phyloP scores from a whole-genome alignment of 148 eudicot genomes.

The Fagopyrum esculentum region DNA sequence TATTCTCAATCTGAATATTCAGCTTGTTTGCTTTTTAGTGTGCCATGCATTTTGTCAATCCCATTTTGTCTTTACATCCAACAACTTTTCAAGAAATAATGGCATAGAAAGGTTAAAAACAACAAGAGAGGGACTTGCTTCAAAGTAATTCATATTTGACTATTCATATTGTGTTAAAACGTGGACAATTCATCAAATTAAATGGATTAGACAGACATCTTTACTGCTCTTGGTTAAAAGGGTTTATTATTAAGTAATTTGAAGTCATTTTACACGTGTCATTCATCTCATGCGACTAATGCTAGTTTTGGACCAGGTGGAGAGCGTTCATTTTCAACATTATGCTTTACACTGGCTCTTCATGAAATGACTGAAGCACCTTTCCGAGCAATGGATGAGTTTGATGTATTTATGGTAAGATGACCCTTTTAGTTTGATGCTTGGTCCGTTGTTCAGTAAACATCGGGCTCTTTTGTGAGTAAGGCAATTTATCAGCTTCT shows the following conservation, averaged over 20 bases:
- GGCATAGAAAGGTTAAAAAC: not conserved
- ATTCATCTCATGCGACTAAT: not conserved
- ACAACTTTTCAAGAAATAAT: not conserved
- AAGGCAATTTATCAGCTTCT: not conserved
- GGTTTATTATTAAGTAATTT: not conserved
- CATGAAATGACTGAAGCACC: conserved; percentile 99
- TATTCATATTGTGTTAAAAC: not conserved
- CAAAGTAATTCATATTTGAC: not conserved
- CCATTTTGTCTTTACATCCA: conserved; percentile 5
- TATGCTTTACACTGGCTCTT: conserved; percentile 93
- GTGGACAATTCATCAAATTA: not conserved
- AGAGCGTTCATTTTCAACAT: conserved; percentile 89
- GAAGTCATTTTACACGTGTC: not conserved
- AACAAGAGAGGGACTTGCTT: not conserved
- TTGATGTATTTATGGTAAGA: conserved; percentile 94
- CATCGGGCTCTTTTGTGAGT: not conserved
- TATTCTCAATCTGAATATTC: conserved; percentile 11
- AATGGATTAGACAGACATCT: not conserved
- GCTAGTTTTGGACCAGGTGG: conserved; percentile 48
- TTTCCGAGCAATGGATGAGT: conserved; percentile 98
- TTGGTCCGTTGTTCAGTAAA: not conserved
- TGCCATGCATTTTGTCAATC: not conserved
- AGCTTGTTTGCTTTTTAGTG: not conserved
- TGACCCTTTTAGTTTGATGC: not conserved
- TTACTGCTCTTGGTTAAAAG: not conserved